These are phyloP conservation scores for Puccinia triticina DNA, from an alignment of 1,284 basidiomycete species.

Conservation along the genomic window DNA sequence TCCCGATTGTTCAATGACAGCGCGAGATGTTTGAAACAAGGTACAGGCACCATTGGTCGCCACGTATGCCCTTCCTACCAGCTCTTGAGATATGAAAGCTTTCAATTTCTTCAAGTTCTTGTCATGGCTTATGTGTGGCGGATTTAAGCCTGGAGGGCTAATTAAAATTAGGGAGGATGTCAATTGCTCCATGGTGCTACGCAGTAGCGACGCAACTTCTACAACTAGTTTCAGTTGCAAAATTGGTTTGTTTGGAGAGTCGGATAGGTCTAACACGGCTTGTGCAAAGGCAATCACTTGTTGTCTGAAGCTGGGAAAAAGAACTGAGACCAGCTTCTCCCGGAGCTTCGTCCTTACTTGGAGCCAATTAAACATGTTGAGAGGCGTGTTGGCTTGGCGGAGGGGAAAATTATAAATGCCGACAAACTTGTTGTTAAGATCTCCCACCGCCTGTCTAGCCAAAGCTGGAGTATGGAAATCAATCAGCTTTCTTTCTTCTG, in stretches of 20 bases:
- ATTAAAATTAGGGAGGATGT: neutral
- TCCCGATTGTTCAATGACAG: neutral
- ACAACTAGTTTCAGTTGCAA: neutral
- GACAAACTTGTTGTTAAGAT: neutral
- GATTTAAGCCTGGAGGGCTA: neutral
- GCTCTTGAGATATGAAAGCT: neutral
- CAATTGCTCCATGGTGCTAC: neutral
- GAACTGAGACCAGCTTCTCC: neutral
- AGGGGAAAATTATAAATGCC: neutral
- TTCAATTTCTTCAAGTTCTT: neutral
- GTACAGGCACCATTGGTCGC: neutral
- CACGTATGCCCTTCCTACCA: neutral
- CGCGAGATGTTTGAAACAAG: neutral
- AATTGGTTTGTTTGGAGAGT: neutral
- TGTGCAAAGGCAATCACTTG: neutral
- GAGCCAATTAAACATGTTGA: neutral
- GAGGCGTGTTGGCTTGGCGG: neutral
- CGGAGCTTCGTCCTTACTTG: neutral
- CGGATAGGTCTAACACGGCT: neutral
- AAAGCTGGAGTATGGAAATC: neutral
- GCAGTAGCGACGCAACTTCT: neutral
- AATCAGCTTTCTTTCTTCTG: neutral
- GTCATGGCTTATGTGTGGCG: neutral
- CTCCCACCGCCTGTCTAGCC: neutral
- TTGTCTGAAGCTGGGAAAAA: neutral